Evolutionary conservation across 2,329 filamentous ascomycete species (phyloP).

Genomic region (Fusarium praegraminearum): DNA sequence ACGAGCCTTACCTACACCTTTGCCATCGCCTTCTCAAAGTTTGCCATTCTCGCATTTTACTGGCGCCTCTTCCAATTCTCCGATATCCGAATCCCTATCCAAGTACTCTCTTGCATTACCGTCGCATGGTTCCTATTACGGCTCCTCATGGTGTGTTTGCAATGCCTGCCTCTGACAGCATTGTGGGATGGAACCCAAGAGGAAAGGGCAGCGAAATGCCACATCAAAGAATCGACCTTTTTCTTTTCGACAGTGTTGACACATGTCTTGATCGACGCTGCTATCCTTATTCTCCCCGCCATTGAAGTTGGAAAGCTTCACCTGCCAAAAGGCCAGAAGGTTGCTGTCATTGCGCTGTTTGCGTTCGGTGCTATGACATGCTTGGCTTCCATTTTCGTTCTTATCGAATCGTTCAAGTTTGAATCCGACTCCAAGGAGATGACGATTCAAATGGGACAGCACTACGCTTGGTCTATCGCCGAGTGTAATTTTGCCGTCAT

Average conservation of each 20-base stretch:
- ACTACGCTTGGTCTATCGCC: conserved; percentile 48
- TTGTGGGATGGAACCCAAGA: conserved; percentile 50
- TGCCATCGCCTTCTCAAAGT: conserved; percentile 48
- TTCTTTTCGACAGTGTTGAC: conserved; percentile 51
- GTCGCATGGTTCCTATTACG: conserved; percentile 48
- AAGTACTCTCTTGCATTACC: conserved; percentile 43
- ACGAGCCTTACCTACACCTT: conserved; percentile 48
- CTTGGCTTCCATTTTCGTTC: conserved; percentile 46
- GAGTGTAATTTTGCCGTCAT: conserved; percentile 50
- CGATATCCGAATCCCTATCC: conserved; percentile 47
- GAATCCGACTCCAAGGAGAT: conserved; percentile 42
- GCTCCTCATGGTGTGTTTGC: conserved; percentile 50
- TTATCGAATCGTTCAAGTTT: conserved; percentile 43
- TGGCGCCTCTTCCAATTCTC: conserved; percentile 49
- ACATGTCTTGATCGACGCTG: conserved; percentile 51
- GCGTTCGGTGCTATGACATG: conserved; percentile 48
- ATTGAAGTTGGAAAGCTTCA: conserved; percentile 51
- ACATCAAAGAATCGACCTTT: conserved; percentile 49
- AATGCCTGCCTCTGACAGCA: conserved; percentile 51
- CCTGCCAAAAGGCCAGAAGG: conserved; percentile 46
- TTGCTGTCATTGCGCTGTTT: conserved; percentile 49
- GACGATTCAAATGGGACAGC: conserved; percentile 43
- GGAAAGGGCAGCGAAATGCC: conserved; percentile 44
- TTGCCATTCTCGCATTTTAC: conserved; percentile 49
- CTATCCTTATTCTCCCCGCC: conserved; percentile 49